These are phyloP conservation scores for Metschnikowia similis DNA, from an alignment of 805 yeast species.

Conservation along the genomic window DNA sequence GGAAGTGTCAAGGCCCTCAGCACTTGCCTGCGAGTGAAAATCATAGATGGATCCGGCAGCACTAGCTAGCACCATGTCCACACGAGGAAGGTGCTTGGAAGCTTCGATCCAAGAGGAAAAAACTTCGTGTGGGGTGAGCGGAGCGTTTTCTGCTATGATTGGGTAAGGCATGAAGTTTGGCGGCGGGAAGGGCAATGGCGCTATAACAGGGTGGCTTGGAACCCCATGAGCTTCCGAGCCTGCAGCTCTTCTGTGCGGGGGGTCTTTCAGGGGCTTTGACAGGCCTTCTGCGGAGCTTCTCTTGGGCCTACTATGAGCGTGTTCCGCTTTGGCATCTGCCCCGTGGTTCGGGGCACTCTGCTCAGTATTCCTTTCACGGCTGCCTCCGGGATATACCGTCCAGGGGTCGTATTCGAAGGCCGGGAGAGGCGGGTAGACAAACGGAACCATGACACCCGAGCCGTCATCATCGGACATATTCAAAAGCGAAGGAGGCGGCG, in stretches of 20 bases:
- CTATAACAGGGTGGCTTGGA: conserved; percentile 17
- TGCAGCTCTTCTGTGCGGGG: neutral
- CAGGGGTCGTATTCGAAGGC: conserved; percentile 15
- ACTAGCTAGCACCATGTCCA: conserved; percentile 44
- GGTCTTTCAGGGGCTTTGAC: neutral
- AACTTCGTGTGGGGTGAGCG: conserved; percentile 34
- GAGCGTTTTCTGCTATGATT: conserved; percentile 30
- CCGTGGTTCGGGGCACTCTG: neutral
- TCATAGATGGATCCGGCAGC: conserved; percentile 44
- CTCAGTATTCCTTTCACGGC: neutral
- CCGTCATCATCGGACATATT: neutral
- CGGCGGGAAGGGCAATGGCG: conserved; percentile 45
- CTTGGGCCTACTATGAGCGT: neutral
- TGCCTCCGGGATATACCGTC: conserved; percentile 6
- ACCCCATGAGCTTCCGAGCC: neutral
- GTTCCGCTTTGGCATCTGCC: neutral
- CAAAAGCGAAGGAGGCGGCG: conserved; percentile 21
- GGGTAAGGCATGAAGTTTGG: conserved; percentile 44
- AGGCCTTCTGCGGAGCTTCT: neutral
- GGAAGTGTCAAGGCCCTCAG: conserved; percentile 28
- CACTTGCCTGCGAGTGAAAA: conserved; percentile 28
- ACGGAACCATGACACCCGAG: conserved; percentile 40
- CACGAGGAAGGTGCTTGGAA: conserved; percentile 32
- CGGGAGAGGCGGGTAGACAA: conserved; percentile 42
- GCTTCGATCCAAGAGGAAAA: conserved; percentile 35